A percentile compares a stretch with the other conserved stretches of the same genome.
These are phyloP conservation scores for Phytomonas sp. DNA, from an alignment of 208 protist genomes.

Conservation along the genomic window DNA sequence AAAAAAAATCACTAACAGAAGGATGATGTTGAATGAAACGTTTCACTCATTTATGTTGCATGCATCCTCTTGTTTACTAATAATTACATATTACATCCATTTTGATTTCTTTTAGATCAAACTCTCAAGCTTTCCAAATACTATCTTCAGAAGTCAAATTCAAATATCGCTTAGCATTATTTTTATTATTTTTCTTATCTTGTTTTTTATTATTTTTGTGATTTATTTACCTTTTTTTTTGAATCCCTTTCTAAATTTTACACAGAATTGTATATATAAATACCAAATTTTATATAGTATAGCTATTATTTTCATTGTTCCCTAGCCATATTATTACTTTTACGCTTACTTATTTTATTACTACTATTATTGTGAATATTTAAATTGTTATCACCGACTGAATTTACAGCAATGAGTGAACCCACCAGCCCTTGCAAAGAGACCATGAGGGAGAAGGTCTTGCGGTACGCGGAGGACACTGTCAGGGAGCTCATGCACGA, in stretches of 20 bases:
- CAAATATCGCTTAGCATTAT: not conserved
- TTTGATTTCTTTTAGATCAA: not conserved
- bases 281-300: not conserved
- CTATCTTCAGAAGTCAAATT: not conserved
- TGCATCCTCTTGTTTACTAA: not conserved
- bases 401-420: not conserved
- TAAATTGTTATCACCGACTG: not conserved
- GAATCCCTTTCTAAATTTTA: not conserved
- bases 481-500: not conserved
- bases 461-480: not conserved
- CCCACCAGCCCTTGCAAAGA: not conserved
- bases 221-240: not conserved
- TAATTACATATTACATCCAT: not conserved
- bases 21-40: not conserved
- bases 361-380: not conserved
- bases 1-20: not conserved
- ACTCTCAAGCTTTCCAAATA: conserved; percentile 1
- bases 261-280: not conserved
- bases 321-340: not conserved
- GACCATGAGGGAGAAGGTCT: conserved; percentile 1
- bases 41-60: not conserved
- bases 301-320: not conserved
- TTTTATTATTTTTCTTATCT: too few relatives aligned
- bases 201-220: too few relatives aligned
- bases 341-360: not conserved